Evolutionary conservation across 225 moss, liverwort and hornwort species (phyloP).

Genomic region (Marchantia polymorpha): DNA sequence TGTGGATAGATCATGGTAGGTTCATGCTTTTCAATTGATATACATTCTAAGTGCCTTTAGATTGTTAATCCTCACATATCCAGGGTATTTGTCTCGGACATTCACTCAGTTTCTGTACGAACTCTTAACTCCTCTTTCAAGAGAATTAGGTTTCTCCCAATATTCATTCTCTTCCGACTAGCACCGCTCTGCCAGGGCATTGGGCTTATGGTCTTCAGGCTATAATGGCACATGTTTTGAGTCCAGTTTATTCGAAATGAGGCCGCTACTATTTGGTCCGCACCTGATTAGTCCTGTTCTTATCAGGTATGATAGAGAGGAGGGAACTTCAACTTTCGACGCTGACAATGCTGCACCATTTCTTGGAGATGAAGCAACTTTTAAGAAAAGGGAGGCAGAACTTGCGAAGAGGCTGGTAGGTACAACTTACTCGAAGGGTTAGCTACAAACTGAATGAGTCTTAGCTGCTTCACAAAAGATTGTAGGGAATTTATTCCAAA

Average conservation of each 20-base stretch:
- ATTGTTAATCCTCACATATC: too few relatives aligned
- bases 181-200: too few relatives aligned
- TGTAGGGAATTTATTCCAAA: too few relatives aligned
- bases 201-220: too few relatives aligned
- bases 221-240: too few relatives aligned
- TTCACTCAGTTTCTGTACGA: too few relatives aligned
- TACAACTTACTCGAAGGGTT: neutral
- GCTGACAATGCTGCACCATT: conserved; percentile 64
- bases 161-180: too few relatives aligned
- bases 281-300: neutral
- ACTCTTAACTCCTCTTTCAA: too few relatives aligned
- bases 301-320: conserved; percentile 94
- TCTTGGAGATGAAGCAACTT: conserved; percentile 86
- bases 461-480: neutral
- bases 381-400: conserved; percentile 90
- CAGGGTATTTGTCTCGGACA: too few relatives aligned
- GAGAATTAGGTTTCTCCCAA: too few relatives aligned
- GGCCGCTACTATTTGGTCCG: neutral
- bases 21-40: too few relatives aligned
- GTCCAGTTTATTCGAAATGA: neutral
- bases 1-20: conserved; percentile 65
- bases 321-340: conserved; percentile 85
- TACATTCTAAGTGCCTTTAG: too few relatives aligned
- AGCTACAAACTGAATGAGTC: neutral
- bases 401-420: conserved; percentile 89